These are phyloP conservation scores for Aegilops tauschii DNA, from an alignment of 176 grass and related monocot species.

Conservation along the genomic window DNA sequence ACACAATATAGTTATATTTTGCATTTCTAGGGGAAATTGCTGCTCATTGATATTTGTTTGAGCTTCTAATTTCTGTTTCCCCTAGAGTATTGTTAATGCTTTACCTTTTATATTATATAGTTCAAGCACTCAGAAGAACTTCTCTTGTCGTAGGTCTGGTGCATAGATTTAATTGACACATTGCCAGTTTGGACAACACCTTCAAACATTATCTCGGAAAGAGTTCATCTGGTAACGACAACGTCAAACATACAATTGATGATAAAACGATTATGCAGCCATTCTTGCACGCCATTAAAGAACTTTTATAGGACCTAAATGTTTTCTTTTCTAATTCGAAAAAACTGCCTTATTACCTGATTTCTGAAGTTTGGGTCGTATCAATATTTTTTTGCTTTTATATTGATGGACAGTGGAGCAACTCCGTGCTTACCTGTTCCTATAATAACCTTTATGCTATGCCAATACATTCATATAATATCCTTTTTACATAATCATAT, in stretches of 20 bases:
- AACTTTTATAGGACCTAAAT: too few species aligned
- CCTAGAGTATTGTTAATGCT: background rate
- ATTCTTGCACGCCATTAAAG: too few species aligned
- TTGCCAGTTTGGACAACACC: background rate
- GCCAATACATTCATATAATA: too few species aligned
- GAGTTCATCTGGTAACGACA: background rate
- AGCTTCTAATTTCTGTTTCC: background rate
- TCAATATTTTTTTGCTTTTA: too few species aligned
- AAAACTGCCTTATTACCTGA: too few species aligned
- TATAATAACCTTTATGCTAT: too few species aligned
- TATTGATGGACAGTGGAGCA: too few species aligned
- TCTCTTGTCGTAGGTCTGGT: background rate
- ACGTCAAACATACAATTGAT: background rate
- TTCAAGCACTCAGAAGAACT: background rate
- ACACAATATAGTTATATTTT: background rate
- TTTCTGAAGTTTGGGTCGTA: too few species aligned
- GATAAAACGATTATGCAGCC: too few species aligned
- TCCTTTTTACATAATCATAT: too few species aligned
- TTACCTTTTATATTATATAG: background rate
- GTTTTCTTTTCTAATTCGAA: too few species aligned
- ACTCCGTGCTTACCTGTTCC: too few species aligned
- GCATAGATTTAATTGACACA: background rate
- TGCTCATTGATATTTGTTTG: background rate
- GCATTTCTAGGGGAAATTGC: background rate
- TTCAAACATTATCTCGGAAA: background rate